phyloP scores from a whole-genome alignment of 192 early-diverging fungal species.

The Rhizoclosmatium sp. region DNA sequence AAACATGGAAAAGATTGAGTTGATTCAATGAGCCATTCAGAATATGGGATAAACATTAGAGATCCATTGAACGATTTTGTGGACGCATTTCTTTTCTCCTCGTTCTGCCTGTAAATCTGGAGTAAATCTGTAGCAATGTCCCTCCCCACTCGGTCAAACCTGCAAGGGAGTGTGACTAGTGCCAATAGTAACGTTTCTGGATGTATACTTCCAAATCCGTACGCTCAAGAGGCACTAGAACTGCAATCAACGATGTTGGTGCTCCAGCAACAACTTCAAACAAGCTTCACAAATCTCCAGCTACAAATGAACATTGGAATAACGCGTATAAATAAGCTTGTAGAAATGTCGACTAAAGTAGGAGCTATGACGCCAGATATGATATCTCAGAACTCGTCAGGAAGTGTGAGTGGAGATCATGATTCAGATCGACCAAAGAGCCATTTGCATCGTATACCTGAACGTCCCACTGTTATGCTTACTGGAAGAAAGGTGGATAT shows the following conservation, averaged over 20 bases:
- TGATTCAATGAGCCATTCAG: no score
- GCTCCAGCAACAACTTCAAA: constrained; percentile 15
- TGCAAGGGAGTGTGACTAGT: no score
- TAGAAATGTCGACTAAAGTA: background rate
- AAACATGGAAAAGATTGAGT: no score
- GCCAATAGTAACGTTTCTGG: no score
- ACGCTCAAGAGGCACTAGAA: constrained; percentile 4
- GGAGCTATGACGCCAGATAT: background rate
- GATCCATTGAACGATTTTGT: no score
- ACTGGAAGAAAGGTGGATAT: constrained; percentile 26
- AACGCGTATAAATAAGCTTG: constrained; percentile 1
- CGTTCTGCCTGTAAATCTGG: no score
- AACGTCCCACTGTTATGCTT: constrained; percentile 14
- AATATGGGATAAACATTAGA: no score
- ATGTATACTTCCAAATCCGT: background rate
- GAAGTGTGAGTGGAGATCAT: constrained; percentile 1
- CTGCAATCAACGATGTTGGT: constrained; percentile 4
- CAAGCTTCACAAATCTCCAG: constrained; percentile 8
- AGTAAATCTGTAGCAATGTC: no score
- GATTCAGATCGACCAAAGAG: background rate
- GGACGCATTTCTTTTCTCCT: no score
- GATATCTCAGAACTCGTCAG: background rate
- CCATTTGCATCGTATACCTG: constrained; percentile 14
- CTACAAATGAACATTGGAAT: constrained; percentile 7
- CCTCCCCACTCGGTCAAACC: no score